Evolutionary conservation across 192 early-diverging fungal genomes (phyloP).

Genomic region (Pilaira anomala): DNA sequence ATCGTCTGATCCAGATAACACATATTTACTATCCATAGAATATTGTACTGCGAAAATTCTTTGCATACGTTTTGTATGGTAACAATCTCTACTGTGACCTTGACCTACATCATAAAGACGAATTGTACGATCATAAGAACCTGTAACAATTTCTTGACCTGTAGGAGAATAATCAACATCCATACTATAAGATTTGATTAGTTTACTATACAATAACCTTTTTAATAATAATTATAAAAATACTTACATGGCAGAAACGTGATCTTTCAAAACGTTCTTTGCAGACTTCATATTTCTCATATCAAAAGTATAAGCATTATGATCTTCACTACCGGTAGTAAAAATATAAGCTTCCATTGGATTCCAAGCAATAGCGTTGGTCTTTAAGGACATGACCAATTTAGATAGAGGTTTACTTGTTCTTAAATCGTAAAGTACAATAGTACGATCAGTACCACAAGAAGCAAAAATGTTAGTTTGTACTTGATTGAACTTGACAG

Average conservation of each 20-base stretch:
- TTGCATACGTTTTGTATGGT: conserved; percentile 99
- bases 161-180: conserved; percentile 98
- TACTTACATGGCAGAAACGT: conserved; percentile 92
- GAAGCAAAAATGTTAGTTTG: conserved; percentile 91
- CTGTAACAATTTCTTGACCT: conserved; percentile 93
- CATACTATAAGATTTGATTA: conserved; percentile 44
- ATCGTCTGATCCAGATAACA: conserved; percentile 95
- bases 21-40: conserved; percentile 92
- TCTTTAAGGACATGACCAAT: conserved; percentile 70
- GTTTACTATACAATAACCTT: neutral
- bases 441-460: conserved; percentile 90
- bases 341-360: conserved; percentile 99
- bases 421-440: conserved; percentile 93
- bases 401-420: conserved; percentile 86
- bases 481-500: conserved; percentile 96
- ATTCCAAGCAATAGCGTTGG: conserved; percentile 98
- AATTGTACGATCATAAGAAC: conserved; percentile 91
- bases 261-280: conserved; percentile 87
- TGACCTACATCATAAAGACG: conserved; percentile 79
- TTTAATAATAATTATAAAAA: neutral
- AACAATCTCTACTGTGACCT: conserved; percentile 88
- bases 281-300: conserved; percentile 93
- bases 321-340: conserved; percentile 91
- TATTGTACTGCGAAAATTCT: conserved; percentile 89
- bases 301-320: conserved; percentile 96